Evolutionary conservation across 2,329 filamentous ascomycete species (phyloP), one percentile per base, ranked within the genome.

Genomic region (Ophiostoma quercus): DNA sequence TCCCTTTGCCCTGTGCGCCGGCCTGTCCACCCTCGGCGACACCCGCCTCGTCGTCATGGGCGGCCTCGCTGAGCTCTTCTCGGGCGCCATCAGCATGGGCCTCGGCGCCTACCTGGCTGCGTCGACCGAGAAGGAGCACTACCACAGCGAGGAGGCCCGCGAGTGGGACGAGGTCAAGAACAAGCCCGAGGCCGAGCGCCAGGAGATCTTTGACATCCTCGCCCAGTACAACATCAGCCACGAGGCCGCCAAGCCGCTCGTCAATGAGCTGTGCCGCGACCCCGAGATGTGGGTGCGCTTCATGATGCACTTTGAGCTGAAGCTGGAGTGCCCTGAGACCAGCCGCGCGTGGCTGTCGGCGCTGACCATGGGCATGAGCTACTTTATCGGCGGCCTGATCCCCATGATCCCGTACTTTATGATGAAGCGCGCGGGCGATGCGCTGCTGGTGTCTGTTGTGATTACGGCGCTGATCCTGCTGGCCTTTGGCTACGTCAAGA

Each of bases 31-130:
- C 67, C 80, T 90, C 65, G 88, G 88, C n/a, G 83, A 86, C 76
- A 88, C 87, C 41, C 84, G 83, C 67, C 84, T 90, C 3, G 88
- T 90, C 73, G 86, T 94, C 71, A 87, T 90, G 73, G 90, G 88
- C 68, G 90, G 90, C 7, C 81, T 92, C 39, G 90, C 90, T 4
- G 90, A 93, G 80, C 83, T 93, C 67, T 90, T 91, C 76, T 88
- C 89, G 0, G 90, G 91, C 22, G 87, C 88, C 74, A 92, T 93
- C 74, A 90, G 86, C 69, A 93, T 93, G 91, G 90, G 90, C 1
- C 81, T 93, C 6, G 90, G 90, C 32, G 90, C 88, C 7, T 92
- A 90, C 76, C 82, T 93, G 1, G 90, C 89, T 9, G 88, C 88
- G 37, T 80, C 82, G 60, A 87, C 85, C 0, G 86, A 89, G 75